Percentiles rank a stretch among this genome's conserved stretches.
Evolutionary conservation across 2,329 filamentous ascomycete genomes (phyloP).

Genomic region (Cercospora zeina): DNA sequence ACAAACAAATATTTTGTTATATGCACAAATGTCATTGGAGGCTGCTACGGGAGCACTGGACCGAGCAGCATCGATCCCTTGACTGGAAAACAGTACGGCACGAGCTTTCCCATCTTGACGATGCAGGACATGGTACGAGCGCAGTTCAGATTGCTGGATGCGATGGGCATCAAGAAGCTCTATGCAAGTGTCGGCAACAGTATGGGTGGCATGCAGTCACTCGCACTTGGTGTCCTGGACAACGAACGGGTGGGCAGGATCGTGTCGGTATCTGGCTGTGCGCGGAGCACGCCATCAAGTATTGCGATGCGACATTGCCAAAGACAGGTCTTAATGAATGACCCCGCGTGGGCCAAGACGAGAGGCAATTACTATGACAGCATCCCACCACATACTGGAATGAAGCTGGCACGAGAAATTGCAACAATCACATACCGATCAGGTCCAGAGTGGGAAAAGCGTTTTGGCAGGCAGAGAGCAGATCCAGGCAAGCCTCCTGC

Average conservation of each 20-base stretch:
- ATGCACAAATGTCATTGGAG: constrained; percentile 94
- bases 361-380: constrained; percentile 83
- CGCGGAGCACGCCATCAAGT: constrained; percentile 92
- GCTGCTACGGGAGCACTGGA: constrained; percentile 93
- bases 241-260: constrained; percentile 78
- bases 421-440: constrained; percentile 96
- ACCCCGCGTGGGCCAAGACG: constrained; percentile 79
- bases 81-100: constrained; percentile 86
- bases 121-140: constrained; percentile 97
- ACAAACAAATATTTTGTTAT: constrained; percentile 91
- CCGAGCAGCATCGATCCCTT: constrained; percentile 85
- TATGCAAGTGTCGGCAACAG: constrained; percentile 93
- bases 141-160: constrained; percentile 85
- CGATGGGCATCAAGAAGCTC: constrained; percentile 71
- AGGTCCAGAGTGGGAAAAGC: constrained; percentile 94
- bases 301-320: constrained; percentile 99
- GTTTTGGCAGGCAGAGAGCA: constrained; percentile 83
- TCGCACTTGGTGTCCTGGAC: constrained; percentile 82
- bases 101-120: constrained; percentile 90
- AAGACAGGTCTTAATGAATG: constrained; percentile 97
- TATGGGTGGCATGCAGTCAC: constrained; percentile 98
- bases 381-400: constrained; percentile 89
- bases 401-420: constrained; percentile 97
- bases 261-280: constrained; percentile 89
- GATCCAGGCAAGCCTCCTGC: constrained; percentile 85